These are phyloP conservation scores for Sporothrix pallida DNA, from an alignment of 2,329 filamentous ascomycete species.

Conservation along the genomic window DNA sequence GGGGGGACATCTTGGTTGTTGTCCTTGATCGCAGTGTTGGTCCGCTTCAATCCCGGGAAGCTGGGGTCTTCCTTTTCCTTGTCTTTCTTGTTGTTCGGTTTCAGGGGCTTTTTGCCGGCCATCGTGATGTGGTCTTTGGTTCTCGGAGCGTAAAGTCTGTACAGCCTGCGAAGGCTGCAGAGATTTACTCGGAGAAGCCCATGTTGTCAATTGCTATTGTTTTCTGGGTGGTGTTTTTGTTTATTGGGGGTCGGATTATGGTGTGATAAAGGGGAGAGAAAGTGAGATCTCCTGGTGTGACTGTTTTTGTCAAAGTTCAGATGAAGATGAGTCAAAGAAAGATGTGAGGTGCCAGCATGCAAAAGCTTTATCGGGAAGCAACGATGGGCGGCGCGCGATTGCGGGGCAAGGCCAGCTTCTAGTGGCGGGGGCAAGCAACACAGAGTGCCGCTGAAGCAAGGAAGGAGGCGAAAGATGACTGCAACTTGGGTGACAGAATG, in stretches of 20 bases:
- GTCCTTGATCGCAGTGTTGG: constrained; percentile 15
- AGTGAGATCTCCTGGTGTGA: constrained; percentile 14
- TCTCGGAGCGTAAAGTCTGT: constrained; percentile 39
- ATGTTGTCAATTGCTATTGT: constrained; percentile 40
- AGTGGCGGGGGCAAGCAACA: neutral
- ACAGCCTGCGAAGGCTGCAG: constrained; percentile 59
- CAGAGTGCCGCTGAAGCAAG: neutral
- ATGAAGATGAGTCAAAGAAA: constrained; percentile 29
- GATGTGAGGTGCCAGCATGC: neutral
- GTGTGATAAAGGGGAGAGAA: neutral
- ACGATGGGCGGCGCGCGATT: constrained; percentile 19
- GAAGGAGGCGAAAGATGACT: neutral
- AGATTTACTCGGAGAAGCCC: constrained; percentile 56
- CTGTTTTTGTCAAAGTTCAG: constrained; percentile 18
- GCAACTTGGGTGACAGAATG: neutral
- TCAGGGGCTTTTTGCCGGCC: constrained; percentile 61
- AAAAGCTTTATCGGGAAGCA: constrained; percentile 28
- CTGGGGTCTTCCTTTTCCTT: constrained; percentile 48
- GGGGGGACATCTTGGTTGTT: constrained; percentile 13
- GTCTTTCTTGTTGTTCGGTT: constrained; percentile 45
- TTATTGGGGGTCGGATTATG: neutral
- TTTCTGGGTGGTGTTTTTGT: neutral
- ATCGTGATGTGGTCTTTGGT: constrained; percentile 47
- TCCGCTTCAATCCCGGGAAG: constrained; percentile 57
- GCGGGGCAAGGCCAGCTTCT: constrained; percentile 27